These are phyloP conservation scores for Fagopyrum tataricum DNA, from an alignment of 148 eudicot genomes.

Conservation along the genomic window DNA sequence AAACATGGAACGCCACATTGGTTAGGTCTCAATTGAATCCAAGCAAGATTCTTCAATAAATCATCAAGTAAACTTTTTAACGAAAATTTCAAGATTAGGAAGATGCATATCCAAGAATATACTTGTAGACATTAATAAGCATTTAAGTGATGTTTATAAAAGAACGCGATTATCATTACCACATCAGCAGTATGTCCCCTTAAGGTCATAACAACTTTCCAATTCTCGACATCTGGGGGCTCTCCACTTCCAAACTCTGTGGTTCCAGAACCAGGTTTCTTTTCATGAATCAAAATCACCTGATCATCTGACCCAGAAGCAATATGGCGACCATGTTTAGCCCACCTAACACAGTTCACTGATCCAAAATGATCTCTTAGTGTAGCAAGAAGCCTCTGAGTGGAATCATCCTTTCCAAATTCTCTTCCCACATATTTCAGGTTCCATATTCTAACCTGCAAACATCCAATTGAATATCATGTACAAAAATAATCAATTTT, in stretches of 20 bases:
- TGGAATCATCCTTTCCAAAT: constrained; percentile 44
- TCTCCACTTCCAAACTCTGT: constrained; percentile 98
- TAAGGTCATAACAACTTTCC: constrained; percentile 87
- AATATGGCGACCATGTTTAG: constrained; percentile 73
- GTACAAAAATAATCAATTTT: not conserved
- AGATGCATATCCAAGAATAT: not conserved
- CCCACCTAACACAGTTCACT: constrained; percentile 98
- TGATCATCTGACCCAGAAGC: constrained; percentile 99
- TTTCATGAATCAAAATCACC: constrained; percentile 83
- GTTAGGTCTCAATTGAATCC: constrained; percentile 12
- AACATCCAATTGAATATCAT: not conserved
- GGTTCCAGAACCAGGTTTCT: constrained; percentile 95
- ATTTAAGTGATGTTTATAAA: not conserved
- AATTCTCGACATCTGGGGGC: constrained; percentile 94
- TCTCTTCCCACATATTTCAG: constrained; percentile 65
- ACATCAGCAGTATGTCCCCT: constrained; percentile 99
- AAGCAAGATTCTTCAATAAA: not conserved
- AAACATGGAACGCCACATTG: constrained; percentile 49
- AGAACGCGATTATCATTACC: constrained; percentile 46
- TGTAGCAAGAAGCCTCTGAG: constrained; percentile 74
- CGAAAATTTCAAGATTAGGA: not conserved
- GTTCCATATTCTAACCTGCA: constrained; percentile 93
- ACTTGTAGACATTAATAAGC: not conserved
- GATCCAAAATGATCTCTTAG: constrained; percentile 96
- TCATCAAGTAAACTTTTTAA: not conserved